Evolutionary conservation across 768 basidiomycete species (phyloP).

Genomic region (Plicaturopsis crispa): DNA sequence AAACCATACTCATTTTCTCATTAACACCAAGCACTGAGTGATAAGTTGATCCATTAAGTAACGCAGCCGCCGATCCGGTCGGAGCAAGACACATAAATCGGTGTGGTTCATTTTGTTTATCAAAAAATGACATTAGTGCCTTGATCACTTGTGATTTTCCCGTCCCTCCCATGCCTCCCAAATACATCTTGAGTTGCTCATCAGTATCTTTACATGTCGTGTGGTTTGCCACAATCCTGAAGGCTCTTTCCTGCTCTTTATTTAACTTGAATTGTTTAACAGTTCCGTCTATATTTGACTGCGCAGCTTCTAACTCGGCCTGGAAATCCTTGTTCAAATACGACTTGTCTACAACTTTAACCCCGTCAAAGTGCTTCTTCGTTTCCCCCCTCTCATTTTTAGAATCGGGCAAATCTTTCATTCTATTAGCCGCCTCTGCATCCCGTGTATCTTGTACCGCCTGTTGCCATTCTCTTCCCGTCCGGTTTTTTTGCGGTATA

Average conservation of each 20-base stretch:
- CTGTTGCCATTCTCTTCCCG: too few species aligned
- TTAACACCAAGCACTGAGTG: constrained; percentile 9
- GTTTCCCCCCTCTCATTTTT: too few species aligned
- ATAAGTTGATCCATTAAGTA: constrained; percentile 15
- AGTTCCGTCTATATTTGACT: constrained; percentile 2
- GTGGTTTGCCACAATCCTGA: constrained; percentile 16
- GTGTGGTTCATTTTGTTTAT: neutral
- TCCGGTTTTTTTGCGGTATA: too few species aligned
- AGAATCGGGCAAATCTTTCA: too few species aligned
- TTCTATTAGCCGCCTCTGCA: too few species aligned
- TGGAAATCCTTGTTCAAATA: constrained; percentile 12
- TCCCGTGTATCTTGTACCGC: too few species aligned
- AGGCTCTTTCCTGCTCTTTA: constrained; percentile 14
- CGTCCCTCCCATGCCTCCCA: constrained; percentile 14
- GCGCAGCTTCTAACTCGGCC: neutral
- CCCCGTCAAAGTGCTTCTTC: too few species aligned
- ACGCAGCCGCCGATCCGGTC: constrained; percentile 18
- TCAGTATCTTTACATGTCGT: neutral
- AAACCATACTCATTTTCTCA: neutral
- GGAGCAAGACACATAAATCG: constrained; percentile 12
- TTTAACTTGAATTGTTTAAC: constrained; percentile 11
- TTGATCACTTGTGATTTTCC: constrained; percentile 13
- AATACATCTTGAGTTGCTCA: constrained; percentile 11
- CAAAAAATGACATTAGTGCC: constrained; percentile 8
- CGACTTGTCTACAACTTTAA: constrained; percentile 17